These are phyloP conservation scores for Coniferiporia sulphurascens DNA, from an alignment of 1,284 basidiomycete species.

Conservation along the genomic window DNA sequence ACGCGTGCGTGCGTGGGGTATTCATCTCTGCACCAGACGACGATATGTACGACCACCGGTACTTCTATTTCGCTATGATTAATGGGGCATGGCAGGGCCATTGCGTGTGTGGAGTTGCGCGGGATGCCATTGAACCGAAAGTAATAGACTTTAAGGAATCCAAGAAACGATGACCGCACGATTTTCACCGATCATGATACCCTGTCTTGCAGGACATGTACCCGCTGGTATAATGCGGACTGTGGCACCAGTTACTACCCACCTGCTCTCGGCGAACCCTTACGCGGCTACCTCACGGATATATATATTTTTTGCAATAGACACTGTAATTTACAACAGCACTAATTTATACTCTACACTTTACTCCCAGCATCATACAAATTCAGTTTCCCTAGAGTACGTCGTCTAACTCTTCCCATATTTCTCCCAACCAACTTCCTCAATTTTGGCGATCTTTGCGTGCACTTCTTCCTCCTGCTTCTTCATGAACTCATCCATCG, in stretches of 20 bases:
- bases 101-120: slow-evolving; percentile 9
- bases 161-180: slow-evolving; percentile 2
- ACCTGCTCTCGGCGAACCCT: neutral
- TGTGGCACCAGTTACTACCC: neutral
- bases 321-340: neutral
- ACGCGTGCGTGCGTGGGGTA: slow-evolving; percentile 13
- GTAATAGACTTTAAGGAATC: slow-evolving; percentile 9
- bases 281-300: neutral
- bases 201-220: neutral
- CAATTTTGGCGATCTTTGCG: slow-evolving; percentile 75
- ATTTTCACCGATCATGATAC: neutral
- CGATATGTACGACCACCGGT: slow-evolving; percentile 9
- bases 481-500: slow-evolving; percentile 76
- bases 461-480: slow-evolving; percentile 80
- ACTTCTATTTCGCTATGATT: slow-evolving; percentile 12
- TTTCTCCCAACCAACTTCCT: slow-evolving; percentile 82
- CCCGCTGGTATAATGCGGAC: neutral
- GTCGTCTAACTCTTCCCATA: slow-evolving; percentile 38
- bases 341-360: neutral
- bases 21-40: slow-evolving; percentile 15
- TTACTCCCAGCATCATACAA: neutral
- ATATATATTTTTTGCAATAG: neutral
- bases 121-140: slow-evolving; percentile 14
- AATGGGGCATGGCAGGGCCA: slow-evolving; percentile 15
- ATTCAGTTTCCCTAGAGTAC: neutral